Base-by-base conservation (phyloP, 768 basidiomycete genomes). In the Boletellus sp. region DNA sequence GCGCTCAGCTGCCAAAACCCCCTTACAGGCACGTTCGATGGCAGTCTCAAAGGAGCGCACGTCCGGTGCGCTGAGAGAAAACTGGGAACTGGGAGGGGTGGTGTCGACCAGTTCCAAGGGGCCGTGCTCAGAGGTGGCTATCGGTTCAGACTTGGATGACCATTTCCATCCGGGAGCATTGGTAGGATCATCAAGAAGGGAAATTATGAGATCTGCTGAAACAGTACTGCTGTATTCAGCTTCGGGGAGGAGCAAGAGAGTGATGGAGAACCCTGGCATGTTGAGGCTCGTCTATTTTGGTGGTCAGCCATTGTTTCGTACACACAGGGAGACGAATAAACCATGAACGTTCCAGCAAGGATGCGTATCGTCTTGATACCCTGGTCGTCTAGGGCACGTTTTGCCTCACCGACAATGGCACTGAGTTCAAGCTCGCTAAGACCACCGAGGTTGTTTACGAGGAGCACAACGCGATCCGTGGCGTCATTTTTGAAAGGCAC, bases 261-360 rank as follows among this genome's bases (percentile, higher is more conserved):
- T 88, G 52, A 95, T 72, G 15, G 90, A 93, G 66, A 94, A 90
- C 3, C 93, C 93, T 26, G 91, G 89, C 89, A 94, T 93, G 68
- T 92, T 94, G 55, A 95, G 77, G 50, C 87, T 90, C 20, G 90
- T 93, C 91, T 86, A 32, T 58, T 8, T 41, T 52, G 24, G 31
- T 15, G 28, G 54, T 47, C 51, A 26, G 50, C 35, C 12, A 11
- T 26, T 10, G 15, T 20, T 42, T 28, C 23, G 13, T 17, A 24
- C 3, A 4, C 7, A 22, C 2, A 15, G 1, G 35, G 17, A 42
- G 24, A 20, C 20, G 13, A 39, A 66, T 74, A 36, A 47, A 85
- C 90, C 94, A 96, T 95, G 69, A 87, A 93, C 12, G 87, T 85
- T 3, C 94, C 94, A 11, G 81, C 74, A 9, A 94, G 60, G 35